phyloP scores from a whole-genome alignment of 163 green algal species.

The Prototheca wickerhamii region DNA sequence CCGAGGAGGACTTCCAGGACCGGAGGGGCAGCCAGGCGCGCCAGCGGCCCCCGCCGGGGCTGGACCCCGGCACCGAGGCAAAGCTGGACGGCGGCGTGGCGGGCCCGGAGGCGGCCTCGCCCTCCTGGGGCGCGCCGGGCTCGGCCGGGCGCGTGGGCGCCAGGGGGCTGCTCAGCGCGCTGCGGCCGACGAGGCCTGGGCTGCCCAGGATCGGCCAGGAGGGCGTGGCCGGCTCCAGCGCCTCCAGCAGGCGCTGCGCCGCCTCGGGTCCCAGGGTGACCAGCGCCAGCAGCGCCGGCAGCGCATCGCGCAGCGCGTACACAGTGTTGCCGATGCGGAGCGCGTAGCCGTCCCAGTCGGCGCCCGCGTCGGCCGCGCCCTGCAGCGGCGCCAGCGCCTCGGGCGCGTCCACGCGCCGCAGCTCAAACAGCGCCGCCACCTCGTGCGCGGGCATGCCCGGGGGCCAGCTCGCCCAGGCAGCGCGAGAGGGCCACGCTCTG shows the following conservation, averaged over 20 bases:
- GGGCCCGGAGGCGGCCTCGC: no score
- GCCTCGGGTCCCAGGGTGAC: conserved; percentile 36
- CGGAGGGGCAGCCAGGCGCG: conserved; percentile 1
- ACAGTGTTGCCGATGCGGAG: conserved; percentile 39
- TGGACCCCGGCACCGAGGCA: background rate
- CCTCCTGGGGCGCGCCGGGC: no score
- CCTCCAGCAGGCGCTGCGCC: background rate
- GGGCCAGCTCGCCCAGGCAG: conserved; percentile 38
- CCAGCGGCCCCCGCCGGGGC: background rate
- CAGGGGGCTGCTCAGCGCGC: no score
- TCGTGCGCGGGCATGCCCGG: conserved; percentile 19
- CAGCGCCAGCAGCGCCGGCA: conserved; percentile 49
- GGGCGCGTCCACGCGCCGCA: conserved; percentile 5
- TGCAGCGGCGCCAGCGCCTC: conserved; percentile 19
- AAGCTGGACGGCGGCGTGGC: no score
- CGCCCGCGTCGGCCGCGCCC: conserved; percentile 13
- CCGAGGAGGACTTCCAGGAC: no score
- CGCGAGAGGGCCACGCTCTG: conserved; percentile 65
- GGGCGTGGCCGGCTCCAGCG: background rate
- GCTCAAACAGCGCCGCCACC: conserved; percentile 33
- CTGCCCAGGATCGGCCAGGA: background rate
- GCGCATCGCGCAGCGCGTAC: conserved; percentile 42
- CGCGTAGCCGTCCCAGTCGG: conserved; percentile 32
- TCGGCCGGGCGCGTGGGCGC: no score
- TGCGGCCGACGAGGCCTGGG: no score